phyloP scores from a whole-genome alignment of 73 alveolate species.

The Tetrahymena borealis region DNA sequence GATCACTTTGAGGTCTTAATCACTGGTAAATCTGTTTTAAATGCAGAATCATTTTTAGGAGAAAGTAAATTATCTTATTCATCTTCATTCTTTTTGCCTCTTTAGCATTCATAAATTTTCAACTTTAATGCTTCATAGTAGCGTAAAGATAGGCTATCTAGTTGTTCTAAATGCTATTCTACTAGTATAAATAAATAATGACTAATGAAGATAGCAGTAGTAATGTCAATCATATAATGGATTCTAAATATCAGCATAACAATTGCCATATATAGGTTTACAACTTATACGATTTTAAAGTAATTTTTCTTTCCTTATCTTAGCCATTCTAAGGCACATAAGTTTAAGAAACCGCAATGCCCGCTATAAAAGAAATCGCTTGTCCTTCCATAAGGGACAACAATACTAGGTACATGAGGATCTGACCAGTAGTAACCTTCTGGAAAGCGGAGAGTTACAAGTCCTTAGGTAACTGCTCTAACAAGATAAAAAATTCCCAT shows the following conservation, averaged over 20 bases:
- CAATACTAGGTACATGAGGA: slow-evolving; percentile 76
- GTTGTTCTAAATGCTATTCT: not conserved
- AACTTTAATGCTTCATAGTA: not conserved
- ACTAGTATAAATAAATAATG: slow-evolving; percentile 63
- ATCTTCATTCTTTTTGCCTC: not conserved
- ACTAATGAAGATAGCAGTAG: slow-evolving; percentile 60
- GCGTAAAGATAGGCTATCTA: not conserved
- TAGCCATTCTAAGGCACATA: slow-evolving; percentile 51
- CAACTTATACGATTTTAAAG: slow-evolving; percentile 22
- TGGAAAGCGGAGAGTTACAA: slow-evolving; percentile 34
- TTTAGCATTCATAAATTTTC: not conserved
- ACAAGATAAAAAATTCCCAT: slow-evolving; percentile 36
- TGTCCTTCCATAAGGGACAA: slow-evolving; percentile 69
- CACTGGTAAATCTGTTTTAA: not conserved
- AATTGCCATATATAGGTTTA: slow-evolving; percentile 34
- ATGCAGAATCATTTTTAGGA: not conserved
- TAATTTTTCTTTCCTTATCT: slow-evolving; percentile 19
- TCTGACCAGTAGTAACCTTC: slow-evolving; percentile 62
- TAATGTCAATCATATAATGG: slow-evolving; percentile 71
- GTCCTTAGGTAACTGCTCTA: slow-evolving; percentile 16
- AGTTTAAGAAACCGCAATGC: slow-evolving; percentile 66
- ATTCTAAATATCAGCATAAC: slow-evolving; percentile 59
- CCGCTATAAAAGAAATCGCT: slow-evolving; percentile 85
- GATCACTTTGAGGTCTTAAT: not conserved
- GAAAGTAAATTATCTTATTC: not conserved